A percentile compares a stretch with the other conserved stretches of the same genome.
Conservation (phyloP, 371 early-diverging fungal species). For the Lichtheimia hyalospora region DNA sequence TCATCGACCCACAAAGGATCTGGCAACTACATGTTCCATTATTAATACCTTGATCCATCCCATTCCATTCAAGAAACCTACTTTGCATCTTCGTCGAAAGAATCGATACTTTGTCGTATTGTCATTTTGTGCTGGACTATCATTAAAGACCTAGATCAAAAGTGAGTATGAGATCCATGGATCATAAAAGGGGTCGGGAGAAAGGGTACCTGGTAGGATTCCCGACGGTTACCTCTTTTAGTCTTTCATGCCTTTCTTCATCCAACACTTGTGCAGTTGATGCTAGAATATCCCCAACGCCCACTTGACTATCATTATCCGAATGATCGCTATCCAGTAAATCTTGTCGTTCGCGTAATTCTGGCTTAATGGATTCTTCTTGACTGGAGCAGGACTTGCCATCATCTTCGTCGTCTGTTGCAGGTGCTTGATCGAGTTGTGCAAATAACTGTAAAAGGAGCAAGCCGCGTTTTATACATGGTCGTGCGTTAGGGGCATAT, state of each 20-base stretch:
- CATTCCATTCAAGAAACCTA: background rate
- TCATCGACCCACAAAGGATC: slow-evolving; percentile 17
- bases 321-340: background rate
- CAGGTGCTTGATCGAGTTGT: background rate
- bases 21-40: slow-evolving; percentile 7
- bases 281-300: background rate
- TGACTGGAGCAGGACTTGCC: background rate
- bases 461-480: too few species aligned
- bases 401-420: background rate
- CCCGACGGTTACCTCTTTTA: background rate
- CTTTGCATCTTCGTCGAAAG: slow-evolving; percentile 15
- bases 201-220: background rate
- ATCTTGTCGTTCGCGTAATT: slow-evolving; percentile 1
- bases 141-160: background rate
- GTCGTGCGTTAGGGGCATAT: background rate
- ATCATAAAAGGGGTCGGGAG: background rate
- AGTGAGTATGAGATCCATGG: background rate
- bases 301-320: background rate
- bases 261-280: background rate
- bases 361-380: slow-evolving; percentile 2
- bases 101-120: slow-evolving; percentile 5
- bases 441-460: slow-evolving; percentile 3
- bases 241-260: background rate
- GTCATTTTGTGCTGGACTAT: background rate
- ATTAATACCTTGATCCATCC: background rate